Evolutionary conservation across 2,329 filamentous ascomycete species (phyloP).

Genomic region (Stachybotrys elegans): DNA sequence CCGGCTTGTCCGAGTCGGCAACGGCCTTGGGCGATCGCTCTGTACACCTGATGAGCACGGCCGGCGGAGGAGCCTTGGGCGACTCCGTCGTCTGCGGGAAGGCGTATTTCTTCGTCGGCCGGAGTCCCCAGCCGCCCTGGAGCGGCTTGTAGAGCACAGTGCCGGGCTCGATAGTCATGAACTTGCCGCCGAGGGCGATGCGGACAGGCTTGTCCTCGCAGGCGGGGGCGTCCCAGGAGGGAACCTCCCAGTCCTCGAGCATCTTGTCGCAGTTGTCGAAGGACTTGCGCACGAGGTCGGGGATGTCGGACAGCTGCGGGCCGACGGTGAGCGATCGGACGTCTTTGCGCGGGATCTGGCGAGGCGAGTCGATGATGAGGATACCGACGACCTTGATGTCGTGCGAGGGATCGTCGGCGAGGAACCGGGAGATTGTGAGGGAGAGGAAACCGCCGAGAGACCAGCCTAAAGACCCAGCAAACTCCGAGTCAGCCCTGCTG

Average conservation of each 20-base stretch:
- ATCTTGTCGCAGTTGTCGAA: conserved; percentile 24
- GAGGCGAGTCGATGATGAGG: conserved; percentile 22
- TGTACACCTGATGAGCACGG: conserved; percentile 17
- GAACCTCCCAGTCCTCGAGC: conserved; percentile 22
- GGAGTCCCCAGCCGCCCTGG: conserved; percentile 11
- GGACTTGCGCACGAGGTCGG: conserved; percentile 19
- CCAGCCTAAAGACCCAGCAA: conserved; percentile 23
- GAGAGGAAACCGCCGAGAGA: conserved; percentile 23
- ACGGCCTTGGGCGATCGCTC: conserved; percentile 4
- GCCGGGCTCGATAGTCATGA: conserved; percentile 10
- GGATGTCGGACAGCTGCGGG: conserved; percentile 14
- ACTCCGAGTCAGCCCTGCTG: too few relatives aligned
- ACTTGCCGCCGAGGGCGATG: conserved; percentile 12
- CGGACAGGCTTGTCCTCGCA: conserved; percentile 6
- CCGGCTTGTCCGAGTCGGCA: conserved; percentile 7
- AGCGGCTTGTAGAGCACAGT: conserved; percentile 16
- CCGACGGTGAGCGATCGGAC: conserved; percentile 10
- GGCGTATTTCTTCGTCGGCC: conserved; percentile 6
- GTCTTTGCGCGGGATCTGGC: conserved; percentile 16
- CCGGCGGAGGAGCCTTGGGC: conserved; percentile 14
- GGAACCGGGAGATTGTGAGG: conserved; percentile 17
- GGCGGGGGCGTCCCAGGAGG: conserved; percentile 15
- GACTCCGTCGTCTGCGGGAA: not conserved
- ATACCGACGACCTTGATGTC: conserved; percentile 18
- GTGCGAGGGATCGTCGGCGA: conserved; percentile 15